Evolutionary conservation across 2,329 filamentous ascomycete genomes (phyloP).

Genomic region (Zopfia rhizophila): DNA sequence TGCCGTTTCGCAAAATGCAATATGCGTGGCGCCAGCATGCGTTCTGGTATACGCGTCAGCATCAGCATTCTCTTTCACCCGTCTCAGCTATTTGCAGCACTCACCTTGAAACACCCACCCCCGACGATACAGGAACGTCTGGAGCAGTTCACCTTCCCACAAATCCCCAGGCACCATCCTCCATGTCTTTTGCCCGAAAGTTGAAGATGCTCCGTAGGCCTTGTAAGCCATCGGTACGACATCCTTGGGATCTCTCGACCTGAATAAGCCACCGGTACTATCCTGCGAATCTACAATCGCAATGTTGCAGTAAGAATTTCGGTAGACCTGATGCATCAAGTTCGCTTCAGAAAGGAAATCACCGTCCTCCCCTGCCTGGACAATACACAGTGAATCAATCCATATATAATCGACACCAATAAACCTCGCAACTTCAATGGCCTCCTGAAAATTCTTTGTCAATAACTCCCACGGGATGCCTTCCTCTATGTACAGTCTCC

Average conservation of each 20-base stretch:
- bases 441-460: slow-evolving; percentile 36
- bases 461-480: slow-evolving; percentile 28
- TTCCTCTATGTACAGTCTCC: slow-evolving; percentile 20
- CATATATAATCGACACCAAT: slow-evolving; percentile 37
- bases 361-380: slow-evolving; percentile 19
- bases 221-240: slow-evolving; percentile 28
- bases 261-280: slow-evolving; percentile 32
- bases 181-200: slow-evolving; percentile 29
- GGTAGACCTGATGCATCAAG: slow-evolving; percentile 42
- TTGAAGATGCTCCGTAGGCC: slow-evolving; percentile 8
- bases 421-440: slow-evolving; percentile 33
- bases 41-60: slow-evolving; percentile 8
- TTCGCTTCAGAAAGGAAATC: slow-evolving; percentile 32
- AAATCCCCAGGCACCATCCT: slow-evolving; percentile 21
- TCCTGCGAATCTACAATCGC: slow-evolving; percentile 34
- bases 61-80: background rate
- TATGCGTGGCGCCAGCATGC: slow-evolving; percentile 19
- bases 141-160: slow-evolving; percentile 12
- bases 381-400: slow-evolving; percentile 37
- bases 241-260: slow-evolving; percentile 23
- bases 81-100: too few species aligned
- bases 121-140: slow-evolving; percentile 5
- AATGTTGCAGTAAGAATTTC: slow-evolving; percentile 42
- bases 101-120: slow-evolving; percentile 24
- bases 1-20: slow-evolving; percentile 16